Evolutionary conservation across 371 early-diverging fungal genomes (phyloP), one percentile per base, ranked within the genome.

Genomic region (Mucor sp.): DNA sequence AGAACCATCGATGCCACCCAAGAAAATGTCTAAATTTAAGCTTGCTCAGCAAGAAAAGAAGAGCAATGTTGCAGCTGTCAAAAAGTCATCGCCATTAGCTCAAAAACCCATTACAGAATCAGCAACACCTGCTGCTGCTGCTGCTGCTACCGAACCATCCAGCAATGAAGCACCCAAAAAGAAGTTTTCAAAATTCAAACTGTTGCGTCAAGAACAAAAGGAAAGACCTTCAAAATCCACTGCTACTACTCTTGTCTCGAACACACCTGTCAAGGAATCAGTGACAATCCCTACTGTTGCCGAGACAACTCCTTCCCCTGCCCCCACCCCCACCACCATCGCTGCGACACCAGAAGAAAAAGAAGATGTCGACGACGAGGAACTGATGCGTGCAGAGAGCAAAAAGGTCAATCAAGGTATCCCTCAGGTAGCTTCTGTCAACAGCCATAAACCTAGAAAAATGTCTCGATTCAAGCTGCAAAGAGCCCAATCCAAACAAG

Each of bases 401-500:
- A 53, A 53, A 53, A 62, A 37, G 37, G 47, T 4, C 53, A 25
- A 57, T 33, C 48, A 25, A 43, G 37, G 28, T 27, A 23, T 28
- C 30, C 12, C 60, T 19, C 39, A 32, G 50, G 32, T 39, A 11
- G 41, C 47, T 2, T 33, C 23, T 15, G 58, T 17, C 14, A 41
- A 37, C 1, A 19, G 68, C 19, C 55, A 14, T 14, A 48, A 61
- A 25, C 60, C 63, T 27, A 71, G 69, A 62, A 74, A 76, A 43
- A n/a, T 60, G 43, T 79, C 79, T n/a, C 68, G 66, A 21, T 75
- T 78, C 53, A 78, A 78, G 56, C 65, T 64, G 30, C 58, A 41
- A 44, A 53, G 66, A 23, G 47, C 61, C 17, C 64, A 57, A 43
- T 30, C 58, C 19, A 66, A 69, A 23, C 37, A 21, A 35, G 62